A percentile compares a stretch with the other conserved stretches of the same genome.
phyloP scores from a whole-genome alignment of 257 asterid genomes.

The Solanum pimpinellifolium region DNA sequence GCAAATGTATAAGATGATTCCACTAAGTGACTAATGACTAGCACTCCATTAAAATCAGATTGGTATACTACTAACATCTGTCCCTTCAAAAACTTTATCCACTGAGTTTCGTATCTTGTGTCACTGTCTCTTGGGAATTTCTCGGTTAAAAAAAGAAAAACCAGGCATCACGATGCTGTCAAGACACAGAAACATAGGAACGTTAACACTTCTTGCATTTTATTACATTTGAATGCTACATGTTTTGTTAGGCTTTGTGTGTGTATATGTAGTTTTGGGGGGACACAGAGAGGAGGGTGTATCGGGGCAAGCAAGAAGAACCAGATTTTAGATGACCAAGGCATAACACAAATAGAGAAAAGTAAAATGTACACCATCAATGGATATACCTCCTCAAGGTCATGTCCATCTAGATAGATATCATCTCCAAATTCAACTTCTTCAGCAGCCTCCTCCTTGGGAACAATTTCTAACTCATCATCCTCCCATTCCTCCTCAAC shows the following conservation, averaged over 20 bases:
- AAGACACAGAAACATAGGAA: not conserved
- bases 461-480: conserved; percentile 39
- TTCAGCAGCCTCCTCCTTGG: conserved; percentile 40
- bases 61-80: not conserved
- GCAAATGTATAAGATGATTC: not conserved
- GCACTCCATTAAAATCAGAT: not conserved
- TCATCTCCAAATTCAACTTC: conserved; percentile 53
- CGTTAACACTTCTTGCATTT: not conserved
- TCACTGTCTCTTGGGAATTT: not conserved
- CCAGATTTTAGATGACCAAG: not conserved
- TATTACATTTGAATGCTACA: not conserved
- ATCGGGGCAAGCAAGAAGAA: not conserved
- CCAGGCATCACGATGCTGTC: not conserved
- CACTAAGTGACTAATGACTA: not conserved
- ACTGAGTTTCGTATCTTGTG: not conserved
- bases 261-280: not conserved
- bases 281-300: no score
- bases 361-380: not conserved
- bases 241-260: not conserved
- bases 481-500: conserved; percentile 86
- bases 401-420: conserved; percentile 50
- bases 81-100: not conserved
- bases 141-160: not conserved
- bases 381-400: conserved; percentile 62
- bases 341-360: not conserved